phyloP scores from a whole-genome alignment of 495 filamentous ascomycete genomes.

The Podospora didyma region DNA sequence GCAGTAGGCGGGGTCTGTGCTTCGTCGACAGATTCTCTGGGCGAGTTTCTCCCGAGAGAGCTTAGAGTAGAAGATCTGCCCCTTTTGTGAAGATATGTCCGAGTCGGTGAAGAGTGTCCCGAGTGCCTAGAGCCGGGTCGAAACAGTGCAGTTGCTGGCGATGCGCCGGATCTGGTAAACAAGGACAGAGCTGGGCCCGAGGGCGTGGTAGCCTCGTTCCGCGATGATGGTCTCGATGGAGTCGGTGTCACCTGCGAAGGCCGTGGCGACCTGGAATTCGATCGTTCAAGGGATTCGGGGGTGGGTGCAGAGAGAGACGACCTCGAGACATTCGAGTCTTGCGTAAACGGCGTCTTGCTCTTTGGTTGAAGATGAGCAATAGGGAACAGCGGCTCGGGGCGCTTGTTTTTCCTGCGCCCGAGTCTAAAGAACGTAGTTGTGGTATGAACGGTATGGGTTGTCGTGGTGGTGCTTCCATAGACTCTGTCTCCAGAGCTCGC shows the following conservation, averaged over 20 bases:
- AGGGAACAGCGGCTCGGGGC: slow-evolving; percentile 75
- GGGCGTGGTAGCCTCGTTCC: slow-evolving; percentile 33
- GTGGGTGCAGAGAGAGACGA: slow-evolving; percentile 26
- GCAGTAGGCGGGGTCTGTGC: slow-evolving; percentile 54
- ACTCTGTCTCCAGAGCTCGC: slow-evolving; percentile 75
- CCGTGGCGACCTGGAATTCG: slow-evolving; percentile 14
- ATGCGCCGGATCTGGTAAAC: slow-evolving; percentile 28
- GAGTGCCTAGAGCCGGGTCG: slow-evolving; percentile 64
- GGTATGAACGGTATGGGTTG: slow-evolving; percentile 55
- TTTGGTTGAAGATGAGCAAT: slow-evolving; percentile 72
- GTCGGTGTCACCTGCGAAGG: slow-evolving; percentile 36
- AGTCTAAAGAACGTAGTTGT: slow-evolving; percentile 76
- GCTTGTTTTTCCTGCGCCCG: slow-evolving; percentile 70
- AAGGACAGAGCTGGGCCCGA: slow-evolving; percentile 24
- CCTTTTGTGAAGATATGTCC: slow-evolving; percentile 51
- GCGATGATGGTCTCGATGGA: slow-evolving; percentile 49
- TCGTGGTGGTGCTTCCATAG: slow-evolving; percentile 59
- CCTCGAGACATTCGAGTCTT: slow-evolving; percentile 27
- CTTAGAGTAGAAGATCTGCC: slow-evolving; percentile 88
- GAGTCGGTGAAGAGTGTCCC: slow-evolving; percentile 65
- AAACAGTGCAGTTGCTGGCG: slow-evolving; percentile 56
- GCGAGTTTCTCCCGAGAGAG: slow-evolving; percentile 53
- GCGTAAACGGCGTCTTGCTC: slow-evolving; percentile 40
- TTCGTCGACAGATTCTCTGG: slow-evolving; percentile 52
- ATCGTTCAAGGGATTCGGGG: slow-evolving; percentile 14